phyloP scores from a whole-genome alignment of 1,139 yeast species.

The Arxiozyma heterogenica region DNA sequence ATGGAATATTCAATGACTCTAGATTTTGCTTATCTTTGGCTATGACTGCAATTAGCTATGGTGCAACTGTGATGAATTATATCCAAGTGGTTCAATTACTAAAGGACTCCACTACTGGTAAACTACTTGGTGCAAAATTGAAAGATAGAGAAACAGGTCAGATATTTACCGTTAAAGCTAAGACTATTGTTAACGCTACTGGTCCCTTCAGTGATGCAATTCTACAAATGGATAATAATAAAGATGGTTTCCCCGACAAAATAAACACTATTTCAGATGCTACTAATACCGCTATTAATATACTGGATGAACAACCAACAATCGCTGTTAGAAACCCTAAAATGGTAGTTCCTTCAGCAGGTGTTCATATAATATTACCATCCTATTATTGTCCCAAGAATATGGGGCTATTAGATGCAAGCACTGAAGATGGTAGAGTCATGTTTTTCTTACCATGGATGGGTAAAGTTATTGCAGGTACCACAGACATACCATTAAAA shows the following conservation, averaged over 20 bases:
- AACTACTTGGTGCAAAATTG: slow-evolving; percentile 69
- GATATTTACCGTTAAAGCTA: slow-evolving; percentile 51
- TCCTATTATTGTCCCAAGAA: slow-evolving; percentile 85
- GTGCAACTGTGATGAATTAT: slow-evolving; percentile 87
- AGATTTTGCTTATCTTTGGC: slow-evolving; percentile 86
- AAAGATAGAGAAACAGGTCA: slow-evolving; percentile 66
- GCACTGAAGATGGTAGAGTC: slow-evolving; percentile 91
- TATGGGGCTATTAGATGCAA: slow-evolving; percentile 84
- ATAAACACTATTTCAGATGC: slow-evolving; percentile 23
- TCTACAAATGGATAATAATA: slow-evolving; percentile 76
- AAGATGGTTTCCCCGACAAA: slow-evolving; percentile 54
- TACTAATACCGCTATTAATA: slow-evolving; percentile 12
- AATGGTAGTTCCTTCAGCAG: slow-evolving; percentile 86
- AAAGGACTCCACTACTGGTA: slow-evolving; percentile 50
- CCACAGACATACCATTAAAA: slow-evolving; percentile 78
- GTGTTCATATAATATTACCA: slow-evolving; percentile 88
- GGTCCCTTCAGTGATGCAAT: slow-evolving; percentile 86
- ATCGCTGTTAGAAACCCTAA: slow-evolving; percentile 37
- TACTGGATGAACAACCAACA: slow-evolving; percentile 10
- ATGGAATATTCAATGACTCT: slow-evolving; percentile 89
- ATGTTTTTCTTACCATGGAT: slow-evolving; percentile 98
- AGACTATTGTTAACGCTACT: slow-evolving; percentile 81
- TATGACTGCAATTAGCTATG: slow-evolving; percentile 72
- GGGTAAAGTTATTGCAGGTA: slow-evolving; percentile 92
- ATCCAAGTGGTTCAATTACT: slow-evolving; percentile 68